A percentile compares a stretch with the other conserved stretches of the same genome.
These are phyloP conservation scores for Theobroma grandiflorum DNA, from an alignment of 441 rosid species.

Conservation along the genomic window DNA sequence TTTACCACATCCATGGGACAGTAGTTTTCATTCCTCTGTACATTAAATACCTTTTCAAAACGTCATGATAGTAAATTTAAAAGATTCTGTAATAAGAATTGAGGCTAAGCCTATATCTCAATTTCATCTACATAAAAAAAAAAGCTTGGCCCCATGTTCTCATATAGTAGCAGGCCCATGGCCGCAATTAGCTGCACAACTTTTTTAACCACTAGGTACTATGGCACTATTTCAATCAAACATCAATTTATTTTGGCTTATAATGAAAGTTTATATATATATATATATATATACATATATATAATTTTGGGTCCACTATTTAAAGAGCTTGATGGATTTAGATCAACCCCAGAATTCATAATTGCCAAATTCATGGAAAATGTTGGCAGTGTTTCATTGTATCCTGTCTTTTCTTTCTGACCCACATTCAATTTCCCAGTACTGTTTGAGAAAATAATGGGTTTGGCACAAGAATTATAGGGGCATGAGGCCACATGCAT, in stretches of 20 bases:
- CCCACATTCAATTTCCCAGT: neutral
- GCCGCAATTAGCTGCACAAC: neutral
- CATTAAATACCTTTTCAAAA: no score
- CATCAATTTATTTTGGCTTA: neutral
- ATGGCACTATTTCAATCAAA: neutral
- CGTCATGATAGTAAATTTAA: no score
- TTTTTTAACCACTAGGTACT: neutral
- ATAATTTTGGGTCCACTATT: neutral
- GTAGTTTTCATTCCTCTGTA: no score
- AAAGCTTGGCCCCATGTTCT: neutral
- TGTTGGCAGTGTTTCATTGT: no score
- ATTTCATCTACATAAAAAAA: neutral
- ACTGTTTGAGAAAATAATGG: no score
- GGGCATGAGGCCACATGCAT: no score
- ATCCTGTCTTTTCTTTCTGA: neutral
- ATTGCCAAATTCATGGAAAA: neutral
- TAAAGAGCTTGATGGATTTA: neutral
- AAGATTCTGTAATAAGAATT: no score
- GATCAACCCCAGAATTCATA: neutral
- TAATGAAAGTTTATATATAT: neutral
- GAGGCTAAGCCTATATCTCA: neutral
- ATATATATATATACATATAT: no score
- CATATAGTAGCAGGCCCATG: neutral
- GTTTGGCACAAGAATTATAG: no score
- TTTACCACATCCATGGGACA: no score